phyloP scores from a whole-genome alignment of 768 basidiomycete genomes.

The Tricholoma terreum region DNA sequence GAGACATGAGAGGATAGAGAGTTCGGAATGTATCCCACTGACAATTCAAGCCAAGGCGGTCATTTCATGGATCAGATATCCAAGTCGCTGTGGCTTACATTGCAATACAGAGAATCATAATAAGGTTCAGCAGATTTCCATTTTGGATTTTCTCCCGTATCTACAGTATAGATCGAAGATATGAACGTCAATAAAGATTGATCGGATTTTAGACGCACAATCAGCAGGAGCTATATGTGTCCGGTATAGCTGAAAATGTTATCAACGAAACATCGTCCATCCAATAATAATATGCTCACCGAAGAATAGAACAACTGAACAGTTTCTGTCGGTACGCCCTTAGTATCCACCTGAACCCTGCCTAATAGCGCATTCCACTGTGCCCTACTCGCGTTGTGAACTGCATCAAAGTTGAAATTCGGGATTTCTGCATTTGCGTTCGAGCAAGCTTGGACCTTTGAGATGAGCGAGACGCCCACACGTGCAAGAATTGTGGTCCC shows the following conservation, averaged over 20 bases:
- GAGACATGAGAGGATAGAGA: conserved; percentile 58
- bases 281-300: neutral
- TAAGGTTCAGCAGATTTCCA: conserved; percentile 67
- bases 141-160: conserved; percentile 61
- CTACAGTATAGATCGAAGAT: conserved; percentile 28
- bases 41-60: neutral
- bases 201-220: conserved; percentile 37
- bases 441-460: conserved; percentile 53
- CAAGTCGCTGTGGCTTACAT: conserved; percentile 36
- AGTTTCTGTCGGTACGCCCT: conserved; percentile 45
- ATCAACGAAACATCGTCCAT: neutral
- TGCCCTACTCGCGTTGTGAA: conserved; percentile 38
- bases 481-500: conserved; percentile 50
- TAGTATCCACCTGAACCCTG: conserved; percentile 50
- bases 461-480: conserved; percentile 66
- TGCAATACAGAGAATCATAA: conserved; percentile 67
- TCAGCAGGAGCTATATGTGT: conserved; percentile 64
- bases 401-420: conserved; percentile 51
- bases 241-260: conserved; percentile 44
- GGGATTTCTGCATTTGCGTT: conserved; percentile 63
- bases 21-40: conserved; percentile 70
- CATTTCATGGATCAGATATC: neutral
- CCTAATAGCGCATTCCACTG: conserved; percentile 59
- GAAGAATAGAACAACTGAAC: conserved; percentile 54
- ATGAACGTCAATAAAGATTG: neutral